Conservation (phyloP, 1,284 basidiomycete genomes). For the Phellopilus nigrolimitatus region DNA sequence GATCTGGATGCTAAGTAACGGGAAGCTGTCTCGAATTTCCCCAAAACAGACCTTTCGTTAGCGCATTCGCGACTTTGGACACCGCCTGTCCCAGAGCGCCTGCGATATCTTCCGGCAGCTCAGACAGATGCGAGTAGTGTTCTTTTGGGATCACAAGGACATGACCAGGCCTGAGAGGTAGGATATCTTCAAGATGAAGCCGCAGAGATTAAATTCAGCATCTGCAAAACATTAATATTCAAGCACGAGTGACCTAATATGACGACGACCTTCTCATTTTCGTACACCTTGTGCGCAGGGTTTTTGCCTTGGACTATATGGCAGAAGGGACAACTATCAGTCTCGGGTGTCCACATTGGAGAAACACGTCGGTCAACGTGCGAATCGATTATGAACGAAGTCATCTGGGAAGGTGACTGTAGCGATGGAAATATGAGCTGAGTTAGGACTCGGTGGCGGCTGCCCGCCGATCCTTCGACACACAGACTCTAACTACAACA, state of each 20-base stretch:
- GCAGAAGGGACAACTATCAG: conserved; percentile 54
- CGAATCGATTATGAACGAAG: conserved; percentile 66
- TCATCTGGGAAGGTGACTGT: conserved; percentile 41
- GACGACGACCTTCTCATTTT: conserved; percentile 62
- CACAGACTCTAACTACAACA: too few species aligned
- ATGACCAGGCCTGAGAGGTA: conserved; percentile 64
- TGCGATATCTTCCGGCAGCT: conserved; percentile 57
- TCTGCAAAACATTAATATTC: neutral
- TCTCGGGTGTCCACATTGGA: conserved; percentile 41
- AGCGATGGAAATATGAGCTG: neutral
- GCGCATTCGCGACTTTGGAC: conserved; percentile 54
- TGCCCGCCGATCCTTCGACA: too few species aligned
- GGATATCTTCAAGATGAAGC: conserved; percentile 46
- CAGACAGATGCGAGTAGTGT: conserved; percentile 57
- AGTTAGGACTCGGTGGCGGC: too few species aligned
- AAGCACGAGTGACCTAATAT: conserved; percentile 48
- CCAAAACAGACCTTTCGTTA: conserved; percentile 47
- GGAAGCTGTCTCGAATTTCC: too few species aligned
- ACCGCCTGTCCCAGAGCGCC: conserved; percentile 54
- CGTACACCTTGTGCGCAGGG: conserved; percentile 50
- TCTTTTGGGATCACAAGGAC: conserved; percentile 64
- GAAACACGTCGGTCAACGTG: conserved; percentile 45
- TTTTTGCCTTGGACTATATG: conserved; percentile 48
- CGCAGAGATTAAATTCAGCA: neutral
- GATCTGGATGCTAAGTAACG: neutral